Base-by-base conservation (phyloP, 768 basidiomycete genomes). In the Termitomyces sp. region DNA sequence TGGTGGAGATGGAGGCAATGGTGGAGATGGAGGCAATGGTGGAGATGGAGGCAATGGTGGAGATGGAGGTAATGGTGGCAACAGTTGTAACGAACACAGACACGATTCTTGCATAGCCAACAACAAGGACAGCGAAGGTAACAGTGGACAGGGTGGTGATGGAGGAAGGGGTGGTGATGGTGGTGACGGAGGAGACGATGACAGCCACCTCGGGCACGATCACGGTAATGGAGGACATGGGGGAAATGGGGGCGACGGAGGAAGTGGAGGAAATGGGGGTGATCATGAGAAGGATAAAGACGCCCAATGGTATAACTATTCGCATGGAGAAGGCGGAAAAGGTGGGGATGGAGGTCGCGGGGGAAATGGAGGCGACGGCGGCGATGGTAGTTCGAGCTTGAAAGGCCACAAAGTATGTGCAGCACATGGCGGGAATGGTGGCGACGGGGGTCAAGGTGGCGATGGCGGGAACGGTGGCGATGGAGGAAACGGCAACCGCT, bases 281-380 rank as follows among this genome's bases (percentile, higher is more conserved):
- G n/a, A 54, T n/a, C 42, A 37, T 38, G 44, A 24, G 30, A 45
- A 57, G 28, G 45, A 53, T 30, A 37, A 28, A 45, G 21, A 43
- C 8, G 32, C 28, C 14, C 21, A 37, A 14, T 35, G 35, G 30
- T 15, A 32, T 41, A 14, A 45, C 40, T n/a, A 53, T 50, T 35
- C 32, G 1, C 32, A 34, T 17, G 57, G 53, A 5, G 21, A 37
- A 17, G 53, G 47, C 28, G 49, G 49, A 2, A 21, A 54, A 21
- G 57, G 42, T 17, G 53, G 57, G 12, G 21, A 50, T n/a, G 53
- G 48, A 28, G 53, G 41, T n/a, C 15, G 15, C 19, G 53, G 49
- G 2, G 51, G 45, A 10, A 19, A 46, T 26, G 46, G 56, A 19
- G 58, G 57, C 4, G n/a, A n/a, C n/a, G n/a, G 38, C 3, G 51